Evolutionary conservation across 2,329 filamentous ascomycete species (phyloP).

Genomic region (Aspergillus proliferans): DNA sequence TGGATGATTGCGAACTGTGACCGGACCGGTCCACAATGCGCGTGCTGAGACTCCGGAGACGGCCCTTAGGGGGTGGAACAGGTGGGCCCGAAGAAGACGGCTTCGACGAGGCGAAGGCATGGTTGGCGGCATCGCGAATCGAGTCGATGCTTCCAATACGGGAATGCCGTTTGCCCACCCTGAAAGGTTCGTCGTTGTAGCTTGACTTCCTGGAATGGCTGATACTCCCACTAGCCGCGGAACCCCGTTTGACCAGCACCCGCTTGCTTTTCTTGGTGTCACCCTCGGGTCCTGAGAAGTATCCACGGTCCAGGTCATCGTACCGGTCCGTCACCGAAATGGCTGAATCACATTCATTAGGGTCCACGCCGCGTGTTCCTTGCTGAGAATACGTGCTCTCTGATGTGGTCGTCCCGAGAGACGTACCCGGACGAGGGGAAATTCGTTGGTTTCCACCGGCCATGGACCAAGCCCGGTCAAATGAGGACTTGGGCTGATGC

Average conservation of each 20-base stretch:
- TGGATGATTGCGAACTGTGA: conserved; percentile 42
- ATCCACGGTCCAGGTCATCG: conserved; percentile 73
- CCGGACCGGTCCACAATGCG: conserved; percentile 40
- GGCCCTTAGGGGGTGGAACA: conserved; percentile 44
- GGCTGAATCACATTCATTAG: conserved; percentile 27
- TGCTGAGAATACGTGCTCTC: conserved; percentile 13
- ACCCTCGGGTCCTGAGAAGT: conserved; percentile 84
- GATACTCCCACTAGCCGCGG: conserved; percentile 27
- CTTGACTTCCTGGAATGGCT: conserved; percentile 66
- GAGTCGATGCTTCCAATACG: conserved; percentile 75
- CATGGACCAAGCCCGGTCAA: conserved; percentile 56
- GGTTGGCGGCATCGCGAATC: conserved; percentile 49
- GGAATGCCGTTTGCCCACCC: conserved; percentile 65
- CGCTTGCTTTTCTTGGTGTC: conserved; percentile 67
- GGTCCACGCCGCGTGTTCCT: conserved; percentile 12
- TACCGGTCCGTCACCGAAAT: conserved; percentile 27
- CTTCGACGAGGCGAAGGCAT: conserved; percentile 55
- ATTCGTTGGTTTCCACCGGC: conserved; percentile 30
- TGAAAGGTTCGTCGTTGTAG: conserved; percentile 66
- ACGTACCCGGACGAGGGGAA: conserved; percentile 29
- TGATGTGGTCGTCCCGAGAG: conserved; percentile 19
- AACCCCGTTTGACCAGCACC: conserved; percentile 67
- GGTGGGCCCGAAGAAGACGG: conserved; percentile 58
- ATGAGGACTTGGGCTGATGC: conserved; percentile 53
- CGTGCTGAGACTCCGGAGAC: conserved; percentile 58